Percentiles rank a stretch among this genome's conserved stretches.
Conservation (phyloP, 192 early-diverging fungal genomes). For the Podila clonocystis region DNA sequence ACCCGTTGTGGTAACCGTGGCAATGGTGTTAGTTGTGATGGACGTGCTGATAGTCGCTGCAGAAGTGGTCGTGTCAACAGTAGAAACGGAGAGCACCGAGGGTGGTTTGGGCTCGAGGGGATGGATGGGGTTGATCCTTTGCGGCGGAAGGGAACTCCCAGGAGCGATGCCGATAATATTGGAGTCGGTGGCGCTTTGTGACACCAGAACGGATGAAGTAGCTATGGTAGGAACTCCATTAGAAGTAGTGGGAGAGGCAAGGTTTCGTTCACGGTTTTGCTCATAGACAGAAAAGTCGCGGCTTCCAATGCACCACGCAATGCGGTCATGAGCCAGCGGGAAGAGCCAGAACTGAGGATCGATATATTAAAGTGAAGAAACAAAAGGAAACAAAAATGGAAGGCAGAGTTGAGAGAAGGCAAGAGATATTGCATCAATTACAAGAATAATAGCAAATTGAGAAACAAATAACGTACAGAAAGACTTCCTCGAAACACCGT, state of each 20-base stretch:
- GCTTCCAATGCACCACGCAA: slow-evolving; percentile 15
- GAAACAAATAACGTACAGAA: slow-evolving; percentile 7
- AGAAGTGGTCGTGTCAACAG: too few species aligned
- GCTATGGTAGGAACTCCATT: too few species aligned
- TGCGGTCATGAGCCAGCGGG: slow-evolving; percentile 18
- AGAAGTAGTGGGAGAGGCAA: background rate
- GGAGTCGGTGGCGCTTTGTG: too few species aligned
- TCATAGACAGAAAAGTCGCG: background rate
- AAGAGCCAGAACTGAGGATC: slow-evolving; percentile 23
- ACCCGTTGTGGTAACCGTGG: background rate
- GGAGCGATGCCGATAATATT: too few species aligned
- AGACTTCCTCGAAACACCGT: slow-evolving; percentile 17
- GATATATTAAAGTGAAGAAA: background rate
- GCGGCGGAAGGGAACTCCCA: too few species aligned
- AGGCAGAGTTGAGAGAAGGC: background rate
- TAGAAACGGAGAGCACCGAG: too few species aligned
- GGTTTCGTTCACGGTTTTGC: background rate
- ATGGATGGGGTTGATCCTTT: too few species aligned
- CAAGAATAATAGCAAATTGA: background rate
- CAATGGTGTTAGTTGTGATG: background rate
- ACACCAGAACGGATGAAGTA: too few species aligned
- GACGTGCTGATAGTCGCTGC: too few species aligned
- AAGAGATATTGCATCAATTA: background rate
- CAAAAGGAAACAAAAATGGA: background rate
- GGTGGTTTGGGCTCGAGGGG: too few species aligned